Evolutionary conservation across 805 yeast species (phyloP).

Genomic region (Candida pini): DNA sequence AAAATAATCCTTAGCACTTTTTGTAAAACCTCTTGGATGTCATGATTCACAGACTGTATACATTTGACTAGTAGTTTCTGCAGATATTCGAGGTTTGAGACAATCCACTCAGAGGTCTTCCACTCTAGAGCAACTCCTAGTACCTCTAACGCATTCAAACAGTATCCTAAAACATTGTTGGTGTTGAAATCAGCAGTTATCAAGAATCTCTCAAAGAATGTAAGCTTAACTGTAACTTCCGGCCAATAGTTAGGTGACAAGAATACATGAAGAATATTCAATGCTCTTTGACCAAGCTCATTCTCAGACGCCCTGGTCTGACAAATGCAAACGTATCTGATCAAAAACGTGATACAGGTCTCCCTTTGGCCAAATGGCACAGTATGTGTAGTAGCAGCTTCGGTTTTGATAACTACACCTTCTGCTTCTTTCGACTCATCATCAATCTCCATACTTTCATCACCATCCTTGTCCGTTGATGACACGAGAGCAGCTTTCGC

Average conservation of each 20-base stretch:
- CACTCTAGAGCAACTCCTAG: constrained; percentile 76
- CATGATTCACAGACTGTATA: constrained; percentile 75
- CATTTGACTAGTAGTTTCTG: constrained; percentile 76
- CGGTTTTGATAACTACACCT: not conserved
- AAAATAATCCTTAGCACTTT: constrained; percentile 67
- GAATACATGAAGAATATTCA: constrained; percentile 69
- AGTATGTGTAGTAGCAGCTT: constrained; percentile 35
- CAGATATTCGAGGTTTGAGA: constrained; percentile 60
- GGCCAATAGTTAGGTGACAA: constrained; percentile 76
- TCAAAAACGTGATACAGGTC: constrained; percentile 82
- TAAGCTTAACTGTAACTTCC: constrained; percentile 79
- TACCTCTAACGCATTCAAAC: constrained; percentile 88
- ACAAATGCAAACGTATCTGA: constrained; percentile 81
- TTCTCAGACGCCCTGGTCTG: constrained; percentile 81
- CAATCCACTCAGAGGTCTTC: constrained; percentile 73
- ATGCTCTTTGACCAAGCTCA: constrained; percentile 74
- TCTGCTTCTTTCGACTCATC: constrained; percentile 1
- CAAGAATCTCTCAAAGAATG: constrained; percentile 83
- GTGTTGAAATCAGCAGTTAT: constrained; percentile 71
- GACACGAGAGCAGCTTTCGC: constrained; percentile 1
- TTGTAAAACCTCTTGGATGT: constrained; percentile 78
- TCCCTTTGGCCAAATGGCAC: constrained; percentile 80
- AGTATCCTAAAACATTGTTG: constrained; percentile 65
- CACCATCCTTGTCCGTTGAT: constrained; percentile 4
- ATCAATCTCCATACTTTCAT: constrained; percentile 20